phyloP scores from a whole-genome alignment of 164 flowering plant genomes.

The Akebia trifoliata region DNA sequence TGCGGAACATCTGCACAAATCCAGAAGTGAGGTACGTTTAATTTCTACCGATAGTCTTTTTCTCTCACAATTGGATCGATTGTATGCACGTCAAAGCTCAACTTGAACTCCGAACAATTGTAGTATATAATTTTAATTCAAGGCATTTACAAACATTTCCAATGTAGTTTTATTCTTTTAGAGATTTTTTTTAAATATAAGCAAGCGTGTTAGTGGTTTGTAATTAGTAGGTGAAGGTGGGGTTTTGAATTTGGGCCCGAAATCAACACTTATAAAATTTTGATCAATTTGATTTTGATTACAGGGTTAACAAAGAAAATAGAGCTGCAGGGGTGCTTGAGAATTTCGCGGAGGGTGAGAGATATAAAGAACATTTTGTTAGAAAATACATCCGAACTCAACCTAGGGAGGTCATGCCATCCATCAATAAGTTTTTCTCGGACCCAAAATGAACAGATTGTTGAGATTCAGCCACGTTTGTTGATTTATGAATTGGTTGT shows the following conservation, averaged over 20 bases:
- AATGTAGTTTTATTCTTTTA: too few species aligned
- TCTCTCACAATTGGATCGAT: too few species aligned
- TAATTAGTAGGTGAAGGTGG: too few species aligned
- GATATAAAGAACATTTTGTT: slow-evolving; percentile 9
- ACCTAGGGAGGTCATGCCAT: slow-evolving; percentile 15
- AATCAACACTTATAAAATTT: not conserved
- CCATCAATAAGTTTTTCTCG: slow-evolving; percentile 16
- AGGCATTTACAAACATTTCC: too few species aligned
- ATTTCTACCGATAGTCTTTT: not conserved
- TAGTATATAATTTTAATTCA: too few species aligned
- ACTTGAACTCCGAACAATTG: too few species aligned
- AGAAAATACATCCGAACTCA: slow-evolving; percentile 6
- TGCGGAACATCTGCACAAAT: slow-evolving; percentile 10
- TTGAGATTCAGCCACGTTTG: not conserved
- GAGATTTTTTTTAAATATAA: too few species aligned
- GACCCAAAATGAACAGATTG: not conserved
- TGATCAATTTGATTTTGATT: not conserved
- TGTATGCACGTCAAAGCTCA: too few species aligned
- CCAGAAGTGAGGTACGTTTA: slow-evolving; percentile 11
- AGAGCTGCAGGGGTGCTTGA: slow-evolving; percentile 21
- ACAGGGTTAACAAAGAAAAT: slow-evolving; percentile 16
- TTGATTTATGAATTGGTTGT: not conserved
- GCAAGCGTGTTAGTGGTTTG: too few species aligned
- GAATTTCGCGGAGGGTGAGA: slow-evolving; percentile 18
- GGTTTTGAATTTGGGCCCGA: too few species aligned